Evolutionary conservation across 208 protist genomes (phyloP), one percentile per base, ranked within the genome.

Genomic region (Strigomonas oncopelti): DNA sequence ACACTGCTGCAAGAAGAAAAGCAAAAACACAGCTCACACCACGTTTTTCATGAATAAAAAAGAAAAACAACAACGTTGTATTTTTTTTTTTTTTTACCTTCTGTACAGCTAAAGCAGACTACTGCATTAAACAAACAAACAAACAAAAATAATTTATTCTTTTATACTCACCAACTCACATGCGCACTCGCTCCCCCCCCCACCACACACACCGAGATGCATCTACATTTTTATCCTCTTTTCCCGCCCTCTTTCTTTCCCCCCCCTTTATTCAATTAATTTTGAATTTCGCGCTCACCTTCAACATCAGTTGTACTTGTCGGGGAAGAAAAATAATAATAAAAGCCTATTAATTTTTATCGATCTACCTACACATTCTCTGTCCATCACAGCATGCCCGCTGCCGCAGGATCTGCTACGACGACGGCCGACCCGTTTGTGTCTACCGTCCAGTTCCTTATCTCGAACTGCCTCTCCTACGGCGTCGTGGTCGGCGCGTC

Each of bases 401-500:
- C 34, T 4, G 4, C 34, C 11, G 34, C 34, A 4, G 7, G 11
- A 42, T 4, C 34, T 4, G 11, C 34, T 14, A 4, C 34, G 34
- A 42, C 34, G 7, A 42, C 7, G 7, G 3, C 5, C 32, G 42
- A 22, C 25, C 69, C 77, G 18, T 13, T 84, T 8, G 72, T 69
- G 13, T 56, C 64, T 0, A 72, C 80, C 32, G 52, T 89, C 51
- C 76, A 78, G 32, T 82, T 82, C 48, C 64, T 91, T 66, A 76
- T 91, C 31, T 77, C 76, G 57, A 83, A 72, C 66, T 75, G 80
- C 75, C 76, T 94, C 14, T 84, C 85, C 34, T 96, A 96, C 63
- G 84, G 59, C 45, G 86, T 96, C 9, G 88, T 96, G 48, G 77
- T 84, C 57, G 91, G 91, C 27, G 82, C 86, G 7, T 75, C 86